phyloP scores from a whole-genome alignment of 1,139 yeast species.

The Protomyces macrosporus region DNA sequence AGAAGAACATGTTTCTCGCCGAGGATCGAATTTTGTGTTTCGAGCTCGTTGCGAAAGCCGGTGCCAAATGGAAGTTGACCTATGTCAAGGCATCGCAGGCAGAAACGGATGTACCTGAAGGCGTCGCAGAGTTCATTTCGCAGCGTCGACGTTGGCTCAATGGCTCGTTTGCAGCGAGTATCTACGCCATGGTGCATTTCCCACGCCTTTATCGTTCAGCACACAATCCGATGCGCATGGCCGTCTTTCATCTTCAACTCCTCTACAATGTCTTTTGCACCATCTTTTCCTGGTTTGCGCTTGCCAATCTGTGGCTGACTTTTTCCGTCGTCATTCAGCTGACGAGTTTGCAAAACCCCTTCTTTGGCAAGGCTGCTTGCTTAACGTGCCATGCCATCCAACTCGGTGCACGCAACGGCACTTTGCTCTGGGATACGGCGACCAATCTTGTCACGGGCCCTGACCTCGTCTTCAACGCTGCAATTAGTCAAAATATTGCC shows the following conservation, averaged over 20 bases:
- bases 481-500: not conserved
- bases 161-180: conserved; percentile 95
- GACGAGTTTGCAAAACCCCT: conserved; percentile 41
- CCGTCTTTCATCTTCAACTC: conserved; percentile 71
- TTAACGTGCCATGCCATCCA: conserved; percentile 38
- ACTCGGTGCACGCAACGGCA: conserved; percentile 12
- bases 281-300: conserved; percentile 72
- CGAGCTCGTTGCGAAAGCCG: conserved; percentile 86
- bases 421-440: not conserved
- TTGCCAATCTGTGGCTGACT: conserved; percentile 77
- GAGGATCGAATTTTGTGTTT: conserved; percentile 96
- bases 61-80: conserved; percentile 86
- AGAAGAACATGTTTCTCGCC: conserved; percentile 95
- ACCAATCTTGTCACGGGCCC: conserved; percentile 3
- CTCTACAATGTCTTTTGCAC: conserved; percentile 65
- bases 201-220: conserved; percentile 69
- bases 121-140: conserved; percentile 83
- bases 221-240: conserved; percentile 65
- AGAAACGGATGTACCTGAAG: conserved; percentile 95
- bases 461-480: not conserved
- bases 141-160: conserved; percentile 98
- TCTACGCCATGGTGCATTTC: conserved; percentile 72
- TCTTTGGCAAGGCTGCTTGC: conserved; percentile 36
- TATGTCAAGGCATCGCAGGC: conserved; percentile 93
- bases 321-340: conserved; percentile 49